These are phyloP conservation scores for Paratrimastix pyriformis DNA, from an alignment of 78 protist species.

Conservation along the genomic window DNA sequence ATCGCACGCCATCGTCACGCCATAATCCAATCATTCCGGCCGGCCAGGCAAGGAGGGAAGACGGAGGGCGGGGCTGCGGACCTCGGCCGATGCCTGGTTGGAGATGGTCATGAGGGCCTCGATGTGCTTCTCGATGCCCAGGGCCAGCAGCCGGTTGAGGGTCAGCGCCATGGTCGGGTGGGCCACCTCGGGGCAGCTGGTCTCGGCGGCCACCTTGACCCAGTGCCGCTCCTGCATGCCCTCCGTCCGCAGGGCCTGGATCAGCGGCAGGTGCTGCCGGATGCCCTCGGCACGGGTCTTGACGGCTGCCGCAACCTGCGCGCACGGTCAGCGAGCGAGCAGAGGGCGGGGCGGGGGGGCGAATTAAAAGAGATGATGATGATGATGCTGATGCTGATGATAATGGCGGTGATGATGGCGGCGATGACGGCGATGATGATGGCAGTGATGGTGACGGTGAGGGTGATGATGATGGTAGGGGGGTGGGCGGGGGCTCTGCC, in stretches of 20 bases:
- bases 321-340: background rate
- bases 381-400: no score
- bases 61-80: no score
- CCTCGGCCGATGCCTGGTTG: background rate
- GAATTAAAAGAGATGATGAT: background rate
- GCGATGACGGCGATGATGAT: background rate
- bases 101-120: background rate
- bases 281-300: background rate
- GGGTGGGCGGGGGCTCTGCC: no score
- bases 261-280: slow-evolving; percentile 2
- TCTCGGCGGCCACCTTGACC: background rate
- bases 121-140: background rate
- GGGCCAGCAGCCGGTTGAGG: background rate
- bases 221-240: slow-evolving; percentile 14
- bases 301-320: background rate
- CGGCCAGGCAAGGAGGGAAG: no score
- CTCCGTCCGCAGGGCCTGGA: background rate
- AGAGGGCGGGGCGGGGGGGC: background rate
- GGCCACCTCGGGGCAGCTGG: background rate
- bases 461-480: no score
- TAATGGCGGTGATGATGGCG: no score
- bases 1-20: no score
- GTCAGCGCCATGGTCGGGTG: background rate
- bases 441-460: no score
- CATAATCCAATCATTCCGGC: no score